These are phyloP conservation scores for Passalora sequoiae DNA, from an alignment of 2,329 filamentous ascomycete species.

Conservation along the genomic window DNA sequence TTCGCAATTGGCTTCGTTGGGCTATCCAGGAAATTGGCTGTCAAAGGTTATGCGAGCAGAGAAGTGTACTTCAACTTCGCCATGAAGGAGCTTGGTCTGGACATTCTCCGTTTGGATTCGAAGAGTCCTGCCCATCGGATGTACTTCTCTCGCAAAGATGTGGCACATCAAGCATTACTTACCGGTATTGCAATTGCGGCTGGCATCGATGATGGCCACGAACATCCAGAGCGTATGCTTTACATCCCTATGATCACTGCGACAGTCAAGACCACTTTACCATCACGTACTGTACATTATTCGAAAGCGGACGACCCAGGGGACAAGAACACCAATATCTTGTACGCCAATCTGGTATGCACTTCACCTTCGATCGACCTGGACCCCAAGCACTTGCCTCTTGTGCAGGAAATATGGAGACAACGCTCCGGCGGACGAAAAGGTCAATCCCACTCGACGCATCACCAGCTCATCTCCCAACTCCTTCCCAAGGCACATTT, in stretches of 20 bases:
- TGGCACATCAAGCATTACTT: constrained; percentile 89
- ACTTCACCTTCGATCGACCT: constrained; percentile 93
- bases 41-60: constrained; percentile 60
- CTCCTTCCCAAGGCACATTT: constrained; percentile 88
- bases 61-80: constrained; percentile 79
- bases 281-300: constrained; percentile 86
- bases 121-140: constrained; percentile 93
- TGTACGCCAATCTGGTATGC: constrained; percentile 93
- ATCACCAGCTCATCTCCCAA: constrained; percentile 73
- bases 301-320: constrained; percentile 61
- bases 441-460: constrained; percentile 10
- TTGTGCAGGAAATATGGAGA: constrained; percentile 72
- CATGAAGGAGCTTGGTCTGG: constrained; percentile 94
- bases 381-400: constrained; percentile 82
- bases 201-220: constrained; percentile 83
- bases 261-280: constrained; percentile 86
- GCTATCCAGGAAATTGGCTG: constrained; percentile 71
- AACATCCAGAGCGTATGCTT: constrained; percentile 76
- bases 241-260: constrained; percentile 98
- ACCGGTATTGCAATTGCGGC: constrained; percentile 90
- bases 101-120: constrained; percentile 83
- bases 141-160: constrained; percentile 91
- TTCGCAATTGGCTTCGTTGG: constrained; percentile 89
- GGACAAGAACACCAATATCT: constrained; percentile 89
- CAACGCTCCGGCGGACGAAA: constrained; percentile 15